Evolutionary conservation across 1,139 yeast genomes (phyloP).

Genomic region (Geotrichum restrictum): DNA sequence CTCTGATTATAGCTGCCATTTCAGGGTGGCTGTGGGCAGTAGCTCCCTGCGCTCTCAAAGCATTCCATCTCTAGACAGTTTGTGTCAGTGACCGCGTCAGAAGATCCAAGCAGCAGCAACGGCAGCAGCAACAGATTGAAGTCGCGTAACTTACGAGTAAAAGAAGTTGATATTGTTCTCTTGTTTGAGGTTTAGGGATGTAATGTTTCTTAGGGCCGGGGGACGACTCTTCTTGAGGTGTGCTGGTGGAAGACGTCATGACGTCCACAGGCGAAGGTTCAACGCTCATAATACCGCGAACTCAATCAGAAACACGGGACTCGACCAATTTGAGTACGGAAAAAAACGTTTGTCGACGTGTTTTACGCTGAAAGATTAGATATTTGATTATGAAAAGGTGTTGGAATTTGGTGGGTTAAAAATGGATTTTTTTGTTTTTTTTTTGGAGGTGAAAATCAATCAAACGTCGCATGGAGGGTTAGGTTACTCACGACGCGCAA

Average conservation of each 20-base stretch:
- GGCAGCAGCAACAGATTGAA: no score
- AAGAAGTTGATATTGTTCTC: conserved; percentile 39
- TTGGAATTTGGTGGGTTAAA: background rate
- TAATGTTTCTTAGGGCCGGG: background rate
- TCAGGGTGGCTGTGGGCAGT: conserved; percentile 36
- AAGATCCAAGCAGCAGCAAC: background rate
- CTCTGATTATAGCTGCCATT: conserved; percentile 37
- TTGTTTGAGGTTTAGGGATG: conserved; percentile 34
- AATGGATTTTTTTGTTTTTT: background rate
- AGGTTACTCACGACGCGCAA: no score
- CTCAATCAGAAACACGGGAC: background rate
- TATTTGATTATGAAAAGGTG: background rate
- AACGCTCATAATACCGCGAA: background rate
- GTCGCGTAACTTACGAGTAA: conserved; percentile 32
- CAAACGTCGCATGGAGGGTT: no score
- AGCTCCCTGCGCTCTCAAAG: conserved; percentile 38
- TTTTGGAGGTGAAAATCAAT: background rate
- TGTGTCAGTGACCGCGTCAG: background rate
- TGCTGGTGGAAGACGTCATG: conserved; percentile 1
- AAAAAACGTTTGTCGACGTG: no score
- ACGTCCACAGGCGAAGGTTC: conserved; percentile 1
- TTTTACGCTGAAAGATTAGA: no score
- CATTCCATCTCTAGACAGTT: conserved; percentile 40
- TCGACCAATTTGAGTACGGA: background rate
- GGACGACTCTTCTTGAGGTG: background rate